Evolutionary conservation across 1,284 basidiomycete species (phyloP), one percentile per base, ranked within the genome.

Genomic region (Apiotrichum porosum): DNA sequence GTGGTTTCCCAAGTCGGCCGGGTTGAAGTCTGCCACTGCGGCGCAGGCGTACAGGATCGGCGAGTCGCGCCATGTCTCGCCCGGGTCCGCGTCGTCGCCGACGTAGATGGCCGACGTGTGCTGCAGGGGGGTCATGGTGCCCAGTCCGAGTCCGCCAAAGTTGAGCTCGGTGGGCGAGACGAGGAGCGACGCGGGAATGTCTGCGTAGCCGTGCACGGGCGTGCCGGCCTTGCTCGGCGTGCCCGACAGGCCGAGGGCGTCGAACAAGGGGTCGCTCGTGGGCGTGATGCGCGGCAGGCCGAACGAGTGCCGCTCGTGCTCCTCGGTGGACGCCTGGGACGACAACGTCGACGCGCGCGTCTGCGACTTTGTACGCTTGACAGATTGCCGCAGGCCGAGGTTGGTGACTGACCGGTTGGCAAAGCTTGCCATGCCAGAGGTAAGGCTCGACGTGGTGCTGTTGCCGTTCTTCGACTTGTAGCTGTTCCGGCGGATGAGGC

Each of bases 1-100:
- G 37, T 51, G 56, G 43, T 63, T 54, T 3, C 68, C 68, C 1
- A 60, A 42, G 17, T 49, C 52, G 10, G 22, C 15, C 1, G 69
- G 63, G 44, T 63, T 58, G 40, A 73, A 74, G 33, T 67, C 62
- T 6, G 72, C 72, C 1, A 74, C 72, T 42, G 63, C 71, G 2
- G 58, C 62, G 52, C 72, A 74, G 40, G 65, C 62, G 49, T 74
- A 74, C 18, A 72, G 44, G 5, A 67, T 60, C 12, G 37, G 50
- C 41, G 68, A 64, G 26, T 60, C 51, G 44, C 62, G 59, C 68
- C 65, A 68, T 32, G 59, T 65, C 36, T 67, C 68, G 9, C 55
- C 52, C 2, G 60, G 60, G 40, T 70, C 66, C 14, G 62, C 39
- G 18, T 54, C 49, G 22, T 26, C 35, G 18, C 42, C 18, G 26